Evolutionary conservation across 2,329 filamentous ascomycete species (phyloP).

Genomic region (Pseudogymnoascus sp.): DNA sequence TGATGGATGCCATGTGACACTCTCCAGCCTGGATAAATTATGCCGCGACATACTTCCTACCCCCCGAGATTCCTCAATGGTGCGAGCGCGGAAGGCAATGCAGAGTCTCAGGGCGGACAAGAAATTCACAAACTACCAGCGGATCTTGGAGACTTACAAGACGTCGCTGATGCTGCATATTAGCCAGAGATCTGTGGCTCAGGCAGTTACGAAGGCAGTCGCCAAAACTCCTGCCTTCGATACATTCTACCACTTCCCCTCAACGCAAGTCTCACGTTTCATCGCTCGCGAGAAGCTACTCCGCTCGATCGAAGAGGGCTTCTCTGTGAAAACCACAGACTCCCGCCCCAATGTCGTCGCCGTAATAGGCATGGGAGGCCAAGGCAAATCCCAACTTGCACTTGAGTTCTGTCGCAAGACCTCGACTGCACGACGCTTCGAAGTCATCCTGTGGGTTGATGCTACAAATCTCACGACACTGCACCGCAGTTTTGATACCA

Average conservation of each 20-base stretch:
- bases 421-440: constrained; percentile 8
- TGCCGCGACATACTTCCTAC: neutral
- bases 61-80: neutral
- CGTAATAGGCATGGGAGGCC: constrained; percentile 18
- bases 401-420: constrained; percentile 17
- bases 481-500: constrained; percentile 14
- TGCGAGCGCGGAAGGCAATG: neutral
- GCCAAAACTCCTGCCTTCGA: neutral
- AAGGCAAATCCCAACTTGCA: constrained; percentile 22
- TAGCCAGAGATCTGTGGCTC: neutral
- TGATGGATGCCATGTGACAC: neutral
- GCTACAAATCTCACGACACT: constrained; percentile 14
- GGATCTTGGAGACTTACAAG: neutral
- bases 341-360: constrained; percentile 14
- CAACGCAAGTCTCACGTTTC: constrained; percentile 9
- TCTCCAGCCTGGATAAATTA: neutral
- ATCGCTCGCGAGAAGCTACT: constrained; percentile 18
- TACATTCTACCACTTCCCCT: neutral
- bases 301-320: constrained; percentile 12
- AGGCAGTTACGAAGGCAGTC: neutral
- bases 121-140: neutral
- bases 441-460: constrained; percentile 18
- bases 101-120: neutral
- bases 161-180: neutral
- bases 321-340: neutral